Evolutionary conservation across 164 flowering plant species (phyloP).

Genomic region (Macadamia tetraphylla): DNA sequence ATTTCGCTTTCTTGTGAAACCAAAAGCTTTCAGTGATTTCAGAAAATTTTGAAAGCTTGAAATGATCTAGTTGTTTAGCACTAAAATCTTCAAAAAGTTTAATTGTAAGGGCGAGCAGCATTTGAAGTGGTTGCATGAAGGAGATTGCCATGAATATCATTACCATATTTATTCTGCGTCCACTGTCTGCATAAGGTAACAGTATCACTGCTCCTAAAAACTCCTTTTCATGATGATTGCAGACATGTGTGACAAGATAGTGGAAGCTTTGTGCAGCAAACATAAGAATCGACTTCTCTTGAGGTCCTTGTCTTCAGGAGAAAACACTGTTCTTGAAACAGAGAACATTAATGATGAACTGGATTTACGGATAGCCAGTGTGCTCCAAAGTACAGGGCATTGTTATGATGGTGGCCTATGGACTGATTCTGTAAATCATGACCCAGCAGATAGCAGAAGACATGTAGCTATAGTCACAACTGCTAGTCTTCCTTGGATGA

Average conservation of each 20-base stretch:
- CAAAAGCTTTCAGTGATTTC: no score
- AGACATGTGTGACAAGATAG: conserved; percentile 88
- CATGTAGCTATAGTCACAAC: conserved; percentile 96
- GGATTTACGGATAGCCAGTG: conserved; percentile 84
- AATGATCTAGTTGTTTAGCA: no score
- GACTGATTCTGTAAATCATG: conserved; percentile 51
- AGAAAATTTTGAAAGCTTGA: no score
- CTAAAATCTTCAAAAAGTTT: no score
- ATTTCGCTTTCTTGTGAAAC: no score
- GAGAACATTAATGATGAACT: conserved; percentile 65
- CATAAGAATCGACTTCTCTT: conserved; percentile 47
- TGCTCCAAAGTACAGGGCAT: conserved; percentile 91
- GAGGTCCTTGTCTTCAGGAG: conserved; percentile 45
- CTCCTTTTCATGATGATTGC: conserved; percentile 20
- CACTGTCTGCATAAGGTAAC: neutral
- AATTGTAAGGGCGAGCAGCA: no score
- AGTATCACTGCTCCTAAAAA: neutral
- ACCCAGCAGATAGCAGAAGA: conserved; percentile 45
- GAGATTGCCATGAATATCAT: no score
- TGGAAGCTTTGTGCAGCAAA: conserved; percentile 78
- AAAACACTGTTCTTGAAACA: conserved; percentile 39
- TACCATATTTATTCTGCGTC: neutral
- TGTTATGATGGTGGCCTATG: conserved; percentile 83
- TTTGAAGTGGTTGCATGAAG: no score
- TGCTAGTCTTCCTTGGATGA: conserved; percentile 99